Conservation (phyloP, 305 asterid species). For the Stenogyne calaminthoides region DNA sequence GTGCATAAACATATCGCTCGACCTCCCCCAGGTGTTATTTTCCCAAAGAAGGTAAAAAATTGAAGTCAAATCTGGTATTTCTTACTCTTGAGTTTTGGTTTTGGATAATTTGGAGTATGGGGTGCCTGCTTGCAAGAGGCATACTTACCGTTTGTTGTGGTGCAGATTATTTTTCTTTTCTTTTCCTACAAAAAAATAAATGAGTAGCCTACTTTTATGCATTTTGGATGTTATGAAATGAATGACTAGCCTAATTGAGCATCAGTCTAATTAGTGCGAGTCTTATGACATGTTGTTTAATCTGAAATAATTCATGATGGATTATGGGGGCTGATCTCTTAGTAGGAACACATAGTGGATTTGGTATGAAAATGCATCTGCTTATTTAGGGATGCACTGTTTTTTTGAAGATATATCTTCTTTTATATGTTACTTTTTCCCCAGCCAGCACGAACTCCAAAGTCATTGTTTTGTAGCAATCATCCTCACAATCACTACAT, state of each 20-base stretch:
- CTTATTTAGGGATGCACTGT: not conserved
- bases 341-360: not conserved
- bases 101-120: not conserved
- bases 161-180: not conserved
- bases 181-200: not conserved
- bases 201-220: not conserved
- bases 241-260: not conserved
- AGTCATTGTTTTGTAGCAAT: not conserved
- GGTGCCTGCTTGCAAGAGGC: not conserved
- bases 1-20: slow-evolving; percentile 75
- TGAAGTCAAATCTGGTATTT: not conserved
- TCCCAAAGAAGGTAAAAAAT: slow-evolving; percentile 75
- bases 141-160: not conserved
- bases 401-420: not conserved
- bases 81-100: not conserved
- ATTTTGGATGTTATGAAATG: not conserved
- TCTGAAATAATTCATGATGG: not conserved
- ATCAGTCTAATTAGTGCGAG: not conserved
- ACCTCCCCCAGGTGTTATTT: slow-evolving; percentile 79
- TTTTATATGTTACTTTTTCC: not conserved
- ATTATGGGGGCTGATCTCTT: not conserved
- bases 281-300: not conserved
- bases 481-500: not conserved
- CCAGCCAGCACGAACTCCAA: not conserved
- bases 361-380: not conserved